These are phyloP conservation scores for Trametes maxima DNA, from an alignment of 768 basidiomycete genomes.

Conservation along the genomic window DNA sequence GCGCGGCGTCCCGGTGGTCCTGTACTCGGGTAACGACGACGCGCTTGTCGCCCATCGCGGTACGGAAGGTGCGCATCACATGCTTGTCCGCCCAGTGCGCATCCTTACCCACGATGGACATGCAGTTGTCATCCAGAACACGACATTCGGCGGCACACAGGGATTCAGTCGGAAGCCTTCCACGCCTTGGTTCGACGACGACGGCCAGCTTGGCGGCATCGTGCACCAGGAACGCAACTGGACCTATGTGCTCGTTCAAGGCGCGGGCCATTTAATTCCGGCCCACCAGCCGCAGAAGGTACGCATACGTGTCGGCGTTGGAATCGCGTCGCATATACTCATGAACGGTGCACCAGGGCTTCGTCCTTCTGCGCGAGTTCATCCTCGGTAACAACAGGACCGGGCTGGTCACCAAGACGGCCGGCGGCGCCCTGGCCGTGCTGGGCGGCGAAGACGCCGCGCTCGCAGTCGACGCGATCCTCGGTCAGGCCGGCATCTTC, in stretches of 20 bases:
- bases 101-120: background rate
- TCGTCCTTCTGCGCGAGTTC: conserved; percentile 65
- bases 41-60: conserved; percentile 62
- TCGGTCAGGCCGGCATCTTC: conserved; percentile 56
- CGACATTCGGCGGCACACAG: conserved; percentile 78
- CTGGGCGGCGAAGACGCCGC: conserved; percentile 55
- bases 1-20: conserved; percentile 51
- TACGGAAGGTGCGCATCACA: conserved; percentile 52
- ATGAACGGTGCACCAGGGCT: conserved; percentile 44
- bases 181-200: conserved; percentile 67
- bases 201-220: conserved; percentile 62
- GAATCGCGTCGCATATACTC: too few relatives aligned
- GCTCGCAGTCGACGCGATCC: conserved; percentile 48
- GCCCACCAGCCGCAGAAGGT: conserved; percentile 33
- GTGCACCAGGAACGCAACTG: conserved; percentile 77
- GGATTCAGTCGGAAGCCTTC: conserved; percentile 72
- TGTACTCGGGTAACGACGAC: conserved; percentile 74
- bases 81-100: background rate
- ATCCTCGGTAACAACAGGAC: conserved; percentile 63
- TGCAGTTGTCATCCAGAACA: conserved; percentile 62
- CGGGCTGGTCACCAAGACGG: conserved; percentile 49
- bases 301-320: too few relatives aligned
- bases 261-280: conserved; percentile 45
- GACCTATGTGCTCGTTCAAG: conserved; percentile 42
- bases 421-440: conserved; percentile 34